Evolutionary conservation across 108 stramenopile genomes (phyloP).

Genomic region (Stephanodiscus triporus): DNA sequence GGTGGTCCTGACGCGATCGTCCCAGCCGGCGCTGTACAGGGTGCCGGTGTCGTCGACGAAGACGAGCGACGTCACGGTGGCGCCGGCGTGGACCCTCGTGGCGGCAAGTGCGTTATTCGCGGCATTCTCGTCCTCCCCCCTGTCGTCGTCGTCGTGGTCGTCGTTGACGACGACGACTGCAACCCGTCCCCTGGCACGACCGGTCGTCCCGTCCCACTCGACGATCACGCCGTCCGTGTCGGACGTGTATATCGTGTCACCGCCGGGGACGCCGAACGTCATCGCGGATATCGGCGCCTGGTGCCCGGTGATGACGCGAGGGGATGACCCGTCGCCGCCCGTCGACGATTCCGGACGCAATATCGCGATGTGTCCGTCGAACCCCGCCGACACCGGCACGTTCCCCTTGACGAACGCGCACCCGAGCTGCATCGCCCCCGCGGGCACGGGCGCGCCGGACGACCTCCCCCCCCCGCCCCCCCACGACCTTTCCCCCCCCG

Average conservation of each 20-base stretch:
- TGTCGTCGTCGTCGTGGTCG: conserved; percentile 26
- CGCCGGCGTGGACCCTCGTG: conserved; percentile 74
- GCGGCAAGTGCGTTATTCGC: conserved; percentile 30
- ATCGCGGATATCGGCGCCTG: conserved; percentile 83
- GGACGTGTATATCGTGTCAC: conserved; percentile 82
- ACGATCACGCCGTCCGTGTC: conserved; percentile 89
- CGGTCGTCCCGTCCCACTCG: conserved; percentile 75
- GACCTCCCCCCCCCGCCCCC: conserved; percentile 35
- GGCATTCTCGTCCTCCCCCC: no score
- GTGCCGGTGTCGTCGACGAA: conserved; percentile 29
- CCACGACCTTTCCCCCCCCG: conserved; percentile 18
- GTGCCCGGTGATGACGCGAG: conserved; percentile 71
- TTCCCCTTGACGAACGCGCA: conserved; percentile 72
- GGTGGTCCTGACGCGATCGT: conserved; percentile 80
- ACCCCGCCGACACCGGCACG: conserved; percentile 73
- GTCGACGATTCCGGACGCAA: conserved; percentile 54
- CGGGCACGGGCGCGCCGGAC: no score
- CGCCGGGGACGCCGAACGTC: conserved; percentile 63
- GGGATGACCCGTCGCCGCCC: conserved; percentile 12
- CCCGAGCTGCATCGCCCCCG: conserved; percentile 78
- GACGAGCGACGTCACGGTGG: conserved; percentile 63
- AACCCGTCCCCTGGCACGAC: conserved; percentile 42
- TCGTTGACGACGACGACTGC: conserved; percentile 3
- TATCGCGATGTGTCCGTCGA: conserved; percentile 86
- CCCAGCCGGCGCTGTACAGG: conserved; percentile 90